A percentile compares a stretch with the other conserved stretches of the same genome.
Evolutionary conservation across 495 filamentous ascomycete species (phyloP).

Genomic region (Aspergillus steynii): DNA sequence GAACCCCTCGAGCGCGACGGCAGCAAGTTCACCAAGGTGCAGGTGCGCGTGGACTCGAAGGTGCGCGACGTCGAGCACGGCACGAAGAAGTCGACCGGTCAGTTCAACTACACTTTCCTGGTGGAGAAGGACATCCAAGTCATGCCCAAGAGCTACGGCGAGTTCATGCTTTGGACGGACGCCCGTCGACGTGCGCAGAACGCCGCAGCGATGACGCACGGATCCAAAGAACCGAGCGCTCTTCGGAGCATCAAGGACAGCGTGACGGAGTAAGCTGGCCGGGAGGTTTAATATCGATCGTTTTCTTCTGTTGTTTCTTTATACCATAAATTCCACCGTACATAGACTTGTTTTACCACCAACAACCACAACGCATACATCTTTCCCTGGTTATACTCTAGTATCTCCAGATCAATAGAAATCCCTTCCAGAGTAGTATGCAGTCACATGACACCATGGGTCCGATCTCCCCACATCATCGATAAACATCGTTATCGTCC

Average conservation of each 20-base stretch:
- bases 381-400: neutral
- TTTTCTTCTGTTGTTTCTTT: neutral
- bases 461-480: slow-evolving; percentile 13
- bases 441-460: slow-evolving; percentile 20
- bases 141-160: slow-evolving; percentile 71
- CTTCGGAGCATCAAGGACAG: slow-evolving; percentile 43
- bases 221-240: slow-evolving; percentile 37
- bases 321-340: neutral
- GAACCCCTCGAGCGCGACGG: slow-evolving; percentile 56
- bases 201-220: slow-evolving; percentile 37
- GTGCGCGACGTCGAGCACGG: slow-evolving; percentile 79
- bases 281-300: neutral
- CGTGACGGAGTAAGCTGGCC: slow-evolving; percentile 43
- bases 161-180: slow-evolving; percentile 82
- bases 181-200: slow-evolving; percentile 60
- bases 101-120: slow-evolving; percentile 84
- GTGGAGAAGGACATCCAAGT: slow-evolving; percentile 72
- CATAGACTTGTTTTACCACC: neutral
- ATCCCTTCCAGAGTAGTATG: neutral
- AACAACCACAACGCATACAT: neutral
- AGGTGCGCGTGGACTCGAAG: slow-evolving; percentile 74
- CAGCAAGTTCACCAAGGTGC: slow-evolving; percentile 63
- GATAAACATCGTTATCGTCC: slow-evolving; percentile 7
- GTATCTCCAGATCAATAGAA: neutral
- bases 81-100: slow-evolving; percentile 70